Conservation (phyloP, 495 filamentous ascomycete genomes). For the Bacidia rubella region DNA sequence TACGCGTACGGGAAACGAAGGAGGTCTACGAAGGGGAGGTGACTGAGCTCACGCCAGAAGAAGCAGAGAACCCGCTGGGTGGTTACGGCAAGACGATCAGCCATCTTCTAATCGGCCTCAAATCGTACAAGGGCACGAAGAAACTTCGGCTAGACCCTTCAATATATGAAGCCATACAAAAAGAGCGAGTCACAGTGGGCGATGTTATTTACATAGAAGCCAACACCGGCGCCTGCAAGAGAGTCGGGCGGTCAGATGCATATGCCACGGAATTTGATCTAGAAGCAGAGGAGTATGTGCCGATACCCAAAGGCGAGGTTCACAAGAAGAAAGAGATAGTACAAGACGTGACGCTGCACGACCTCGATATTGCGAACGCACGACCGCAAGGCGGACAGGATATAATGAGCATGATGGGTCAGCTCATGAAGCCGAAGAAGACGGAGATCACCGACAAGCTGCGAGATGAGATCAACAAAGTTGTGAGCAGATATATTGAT, state of each 20-base stretch:
- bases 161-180: conserved; percentile 98
- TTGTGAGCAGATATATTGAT: conserved; percentile 95
- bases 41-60: conserved; percentile 89
- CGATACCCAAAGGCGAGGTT: conserved; percentile 94
- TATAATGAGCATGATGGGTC: conserved; percentile 99
- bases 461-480: conserved; percentile 92
- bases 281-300: conserved; percentile 96
- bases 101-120: conserved; percentile 75
- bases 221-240: conserved; percentile 92
- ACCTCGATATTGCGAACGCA: conserved; percentile 91
- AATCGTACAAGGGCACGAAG: conserved; percentile 88
- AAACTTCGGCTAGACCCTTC: conserved; percentile 91
- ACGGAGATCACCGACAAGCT: conserved; percentile 97
- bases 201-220: conserved; percentile 99
- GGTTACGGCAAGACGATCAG: conserved; percentile 91
- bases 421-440: conserved; percentile 97
- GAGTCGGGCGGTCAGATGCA: conserved; percentile 86
- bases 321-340: conserved; percentile 99
- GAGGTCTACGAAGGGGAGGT: conserved; percentile 97
- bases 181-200: conserved; percentile 88
- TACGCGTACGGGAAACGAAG: conserved; percentile 93
- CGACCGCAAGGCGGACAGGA: conserved; percentile 92
- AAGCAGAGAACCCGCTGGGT: conserved; percentile 93
- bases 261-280: conserved; percentile 97
- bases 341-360: conserved; percentile 95